Percentiles rank a stretch among this genome's conserved stretches.
phyloP scores from a whole-genome alignment of 768 basidiomycete species.

The Tylopilus cervinicoccineus region DNA sequence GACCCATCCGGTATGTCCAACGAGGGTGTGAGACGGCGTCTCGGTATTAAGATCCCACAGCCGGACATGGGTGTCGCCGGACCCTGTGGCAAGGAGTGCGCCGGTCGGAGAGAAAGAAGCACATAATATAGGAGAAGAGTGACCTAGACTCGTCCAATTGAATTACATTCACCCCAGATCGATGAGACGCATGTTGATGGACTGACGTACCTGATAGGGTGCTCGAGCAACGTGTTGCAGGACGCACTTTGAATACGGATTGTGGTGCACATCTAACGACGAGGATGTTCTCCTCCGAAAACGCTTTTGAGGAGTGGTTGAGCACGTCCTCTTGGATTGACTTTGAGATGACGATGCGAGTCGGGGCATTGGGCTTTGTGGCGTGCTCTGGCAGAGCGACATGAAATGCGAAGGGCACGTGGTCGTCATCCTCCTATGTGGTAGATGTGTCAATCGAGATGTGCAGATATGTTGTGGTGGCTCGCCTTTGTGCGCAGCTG shows the following conservation, averaged over 20 bases:
- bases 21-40: conserved; percentile 80
- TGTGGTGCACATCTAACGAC: conserved; percentile 91
- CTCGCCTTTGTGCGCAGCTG: conserved; percentile 73
- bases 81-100: conserved; percentile 86
- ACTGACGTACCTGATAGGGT: conserved; percentile 69
- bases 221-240: conserved; percentile 91
- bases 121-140: conserved; percentile 89
- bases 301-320: conserved; percentile 61
- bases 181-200: conserved; percentile 1
- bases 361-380: conserved; percentile 49
- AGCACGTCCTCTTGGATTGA: conserved; percentile 83
- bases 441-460: conserved; percentile 5
- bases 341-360: conserved; percentile 78
- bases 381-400: conserved; percentile 63
- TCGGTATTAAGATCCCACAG: conserved; percentile 95
- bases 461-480: conserved; percentile 11
- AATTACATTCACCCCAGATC: conserved; percentile 7
- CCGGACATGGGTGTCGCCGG: conserved; percentile 89
- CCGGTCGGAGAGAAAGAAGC: conserved; percentile 96
- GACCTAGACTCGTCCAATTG: conserved; percentile 47
- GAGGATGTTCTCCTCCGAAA: conserved; percentile 84
- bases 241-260: conserved; percentile 90
- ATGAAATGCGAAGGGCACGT: conserved; percentile 90
- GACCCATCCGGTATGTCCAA: conserved; percentile 94
- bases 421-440: conserved; percentile 62